Conservation (phyloP, 257 asterid genomes). For the Eustoma russellianum region DNA sequence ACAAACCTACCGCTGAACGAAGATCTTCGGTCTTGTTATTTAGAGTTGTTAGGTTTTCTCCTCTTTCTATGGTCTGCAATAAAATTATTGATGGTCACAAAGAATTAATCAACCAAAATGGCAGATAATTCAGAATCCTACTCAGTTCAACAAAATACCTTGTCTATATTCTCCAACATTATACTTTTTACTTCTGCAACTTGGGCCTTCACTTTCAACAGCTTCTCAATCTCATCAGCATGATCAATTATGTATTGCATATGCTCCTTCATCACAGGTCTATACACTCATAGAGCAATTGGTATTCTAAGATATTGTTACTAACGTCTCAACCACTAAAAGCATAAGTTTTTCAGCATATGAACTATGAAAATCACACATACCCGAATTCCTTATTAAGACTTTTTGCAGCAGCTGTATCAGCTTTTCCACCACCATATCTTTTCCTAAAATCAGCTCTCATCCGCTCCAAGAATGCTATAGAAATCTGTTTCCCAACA, state of each 20-base stretch:
- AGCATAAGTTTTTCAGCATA: neutral
- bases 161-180: conserved; percentile 84
- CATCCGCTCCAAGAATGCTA: conserved; percentile 78
- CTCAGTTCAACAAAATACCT: conserved; percentile 34
- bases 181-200: conserved; percentile 82
- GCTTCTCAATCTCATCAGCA: conserved; percentile 85
- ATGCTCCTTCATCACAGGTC: conserved; percentile 82
- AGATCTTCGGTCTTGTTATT: conserved; percentile 64
- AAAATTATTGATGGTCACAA: neutral
- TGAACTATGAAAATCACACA: neutral
- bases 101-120: no score
- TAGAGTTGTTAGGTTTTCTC: conserved; percentile 55
- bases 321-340: neutral
- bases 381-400: conserved; percentile 95
- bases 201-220: conserved; percentile 82
- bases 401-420: conserved; percentile 76
- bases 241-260: conserved; percentile 88
- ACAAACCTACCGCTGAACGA: conserved; percentile 50
- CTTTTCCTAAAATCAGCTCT: conserved; percentile 83
- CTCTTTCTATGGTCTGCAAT: conserved; percentile 71
- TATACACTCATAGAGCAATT: conserved; percentile 14
- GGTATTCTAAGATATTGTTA: no score
- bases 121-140: neutral
- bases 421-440: conserved; percentile 95
- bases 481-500: conserved; percentile 77